Percentiles rank a stretch among this genome's conserved stretches.
These are phyloP conservation scores for Venturiaceae sp. DNA, from an alignment of 2,329 filamentous ascomycete species.

Conservation along the genomic window DNA sequence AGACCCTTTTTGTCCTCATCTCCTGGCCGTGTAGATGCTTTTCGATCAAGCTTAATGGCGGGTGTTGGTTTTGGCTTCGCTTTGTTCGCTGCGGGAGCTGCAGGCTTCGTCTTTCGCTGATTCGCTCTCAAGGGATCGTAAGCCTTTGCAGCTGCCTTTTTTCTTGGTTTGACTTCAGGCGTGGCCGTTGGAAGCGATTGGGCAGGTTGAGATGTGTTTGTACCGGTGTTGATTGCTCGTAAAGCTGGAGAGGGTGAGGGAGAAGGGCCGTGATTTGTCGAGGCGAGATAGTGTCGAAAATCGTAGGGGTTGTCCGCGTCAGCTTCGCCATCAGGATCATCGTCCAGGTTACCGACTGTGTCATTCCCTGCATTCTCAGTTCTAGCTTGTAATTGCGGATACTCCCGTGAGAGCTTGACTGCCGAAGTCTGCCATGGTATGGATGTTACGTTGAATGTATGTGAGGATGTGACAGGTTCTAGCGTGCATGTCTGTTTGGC, in stretches of 20 bases:
- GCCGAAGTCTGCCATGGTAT: slow-evolving; percentile 56
- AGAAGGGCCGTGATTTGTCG: slow-evolving; percentile 3
- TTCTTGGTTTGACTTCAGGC: slow-evolving; percentile 2
- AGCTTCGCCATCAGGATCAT: slow-evolving; percentile 18
- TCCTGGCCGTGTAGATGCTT: slow-evolving; percentile 17
- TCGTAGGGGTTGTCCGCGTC: slow-evolving; percentile 39
- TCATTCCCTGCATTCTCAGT: slow-evolving; percentile 13
- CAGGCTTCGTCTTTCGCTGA: slow-evolving; percentile 2
- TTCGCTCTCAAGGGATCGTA: slow-evolving; percentile 3
- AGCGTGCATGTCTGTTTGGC: slow-evolving; percentile 67
- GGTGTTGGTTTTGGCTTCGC: slow-evolving; percentile 12
- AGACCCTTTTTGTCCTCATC: slow-evolving; percentile 10
- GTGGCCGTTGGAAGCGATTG: background rate
- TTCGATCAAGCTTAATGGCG: slow-evolving; percentile 25
- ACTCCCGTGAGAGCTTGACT: slow-evolving; percentile 54
- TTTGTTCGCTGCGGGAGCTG: slow-evolving; percentile 10
- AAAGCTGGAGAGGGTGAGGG: background rate
- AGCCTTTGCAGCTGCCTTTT: background rate
- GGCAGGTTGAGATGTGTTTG: background rate
- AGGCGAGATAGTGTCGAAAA: slow-evolving; percentile 35
- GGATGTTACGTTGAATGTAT: slow-evolving; percentile 76
- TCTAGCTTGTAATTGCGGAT: slow-evolving; percentile 50
- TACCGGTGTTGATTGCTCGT: background rate
- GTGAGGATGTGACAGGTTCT: slow-evolving; percentile 69
- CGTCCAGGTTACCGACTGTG: slow-evolving; percentile 18